These are phyloP conservation scores for Naganishia randhawae DNA, from an alignment of 768 basidiomycete genomes.

Conservation along the genomic window DNA sequence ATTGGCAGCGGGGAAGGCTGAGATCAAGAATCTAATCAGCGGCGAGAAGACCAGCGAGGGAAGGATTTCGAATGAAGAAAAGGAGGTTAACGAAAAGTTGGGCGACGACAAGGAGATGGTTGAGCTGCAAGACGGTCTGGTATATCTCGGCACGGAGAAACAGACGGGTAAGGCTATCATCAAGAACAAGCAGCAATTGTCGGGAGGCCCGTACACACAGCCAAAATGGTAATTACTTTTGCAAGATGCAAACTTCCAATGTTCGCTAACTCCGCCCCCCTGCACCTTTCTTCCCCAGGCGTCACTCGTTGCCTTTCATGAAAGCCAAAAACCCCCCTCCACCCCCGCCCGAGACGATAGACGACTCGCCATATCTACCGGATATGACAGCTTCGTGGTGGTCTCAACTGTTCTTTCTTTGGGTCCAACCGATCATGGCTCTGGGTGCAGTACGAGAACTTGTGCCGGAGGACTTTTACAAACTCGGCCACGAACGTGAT, in stretches of 20 bases:
- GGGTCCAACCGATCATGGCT: conserved; percentile 68
- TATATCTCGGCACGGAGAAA: conserved; percentile 26
- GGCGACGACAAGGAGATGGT: conserved; percentile 7
- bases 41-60: background rate
- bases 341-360: conserved; percentile 47
- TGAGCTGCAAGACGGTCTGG: conserved; percentile 20
- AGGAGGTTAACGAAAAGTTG: background rate
- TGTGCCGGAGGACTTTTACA: conserved; percentile 75
- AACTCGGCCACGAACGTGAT: conserved; percentile 63
- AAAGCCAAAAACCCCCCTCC: conserved; percentile 47
- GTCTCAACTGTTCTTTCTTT: conserved; percentile 64
- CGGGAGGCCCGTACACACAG: conserved; percentile 22
- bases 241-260: background rate
- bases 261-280: background rate
- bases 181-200: conserved; percentile 10
- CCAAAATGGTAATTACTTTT: conserved; percentile 8
- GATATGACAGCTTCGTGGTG: conserved; percentile 64
- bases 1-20: too few species aligned
- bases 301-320: conserved; percentile 34
- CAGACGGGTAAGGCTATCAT: conserved; percentile 28
- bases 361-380: conserved; percentile 55
- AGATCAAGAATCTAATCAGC: background rate
- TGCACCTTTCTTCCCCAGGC: background rate
- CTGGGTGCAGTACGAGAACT: conserved; percentile 77
- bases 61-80: background rate